A percentile compares a stretch with the other conserved stretches of the same genome.
phyloP scores from a whole-genome alignment of 805 yeast genomes.

The Candida germanica region DNA sequence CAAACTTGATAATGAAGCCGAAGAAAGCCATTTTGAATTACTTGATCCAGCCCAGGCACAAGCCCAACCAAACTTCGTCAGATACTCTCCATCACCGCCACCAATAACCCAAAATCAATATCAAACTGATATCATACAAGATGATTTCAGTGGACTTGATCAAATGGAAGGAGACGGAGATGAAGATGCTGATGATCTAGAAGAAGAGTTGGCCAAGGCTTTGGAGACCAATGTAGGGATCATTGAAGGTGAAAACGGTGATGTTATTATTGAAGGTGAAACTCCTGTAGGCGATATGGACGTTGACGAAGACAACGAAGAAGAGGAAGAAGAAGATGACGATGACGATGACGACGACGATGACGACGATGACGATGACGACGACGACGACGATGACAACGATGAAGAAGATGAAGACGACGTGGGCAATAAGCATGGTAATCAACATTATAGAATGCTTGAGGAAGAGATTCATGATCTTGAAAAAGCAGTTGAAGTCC shows the following conservation, averaged over 20 bases:
- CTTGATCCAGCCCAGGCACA: constrained; percentile 51
- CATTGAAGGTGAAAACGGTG: constrained; percentile 35
- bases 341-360: constrained; percentile 52
- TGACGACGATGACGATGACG: constrained; percentile 55
- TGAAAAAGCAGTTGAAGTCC: constrained; percentile 70
- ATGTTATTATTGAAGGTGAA: constrained; percentile 15
- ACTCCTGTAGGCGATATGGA: constrained; percentile 9
- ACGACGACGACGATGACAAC: constrained; percentile 51
- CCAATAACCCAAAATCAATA: constrained; percentile 12
- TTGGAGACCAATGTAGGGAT: constrained; percentile 38
- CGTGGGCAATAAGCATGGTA: constrained; percentile 50
- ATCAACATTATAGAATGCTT: constrained; percentile 57
- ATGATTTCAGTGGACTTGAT: no score
- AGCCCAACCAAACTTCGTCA: constrained; percentile 15
- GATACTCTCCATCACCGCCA: constrained; percentile 31
- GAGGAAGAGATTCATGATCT: constrained; percentile 85
- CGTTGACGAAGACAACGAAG: constrained; percentile 39
- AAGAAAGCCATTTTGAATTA: constrained; percentile 72
- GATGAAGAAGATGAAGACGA: constrained; percentile 49
- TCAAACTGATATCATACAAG: constrained; percentile 34
- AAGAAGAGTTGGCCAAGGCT: constrained; percentile 57
- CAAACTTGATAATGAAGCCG: constrained; percentile 77
- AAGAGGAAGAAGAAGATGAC: constrained; percentile 44
- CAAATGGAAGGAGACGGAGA: constrained; percentile 18
- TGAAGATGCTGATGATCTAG: constrained; percentile 30